Evolutionary conservation across 2,329 filamentous ascomycete species (phyloP), one percentile per base, ranked within the genome.

Genomic region (Colletotrichum filicis): DNA sequence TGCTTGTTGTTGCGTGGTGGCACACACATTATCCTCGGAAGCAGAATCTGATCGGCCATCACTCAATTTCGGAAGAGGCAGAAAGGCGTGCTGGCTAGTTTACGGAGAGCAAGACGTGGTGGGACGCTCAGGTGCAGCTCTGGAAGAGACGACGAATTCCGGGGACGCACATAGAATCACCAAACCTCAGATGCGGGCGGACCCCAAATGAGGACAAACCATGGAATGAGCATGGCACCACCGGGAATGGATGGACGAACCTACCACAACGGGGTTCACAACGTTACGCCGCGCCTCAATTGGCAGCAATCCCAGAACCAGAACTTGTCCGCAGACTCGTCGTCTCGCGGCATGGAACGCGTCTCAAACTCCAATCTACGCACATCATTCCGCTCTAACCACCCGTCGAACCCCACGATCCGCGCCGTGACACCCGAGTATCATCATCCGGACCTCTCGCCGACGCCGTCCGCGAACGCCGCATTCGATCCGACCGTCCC

Each of bases 371-470:
- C 79, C 64, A 83, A 80, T 74, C 74, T 83, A 57, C 78, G 81
- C 64, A 80, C 83, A 57, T 77, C 80, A 66, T 82, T 81, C 74
- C 78, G 81, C 67, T 74, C 79, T 68, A 79, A 77, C 59, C 69
- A 79, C 63, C 76, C 76, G 65, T 74, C 78, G 66, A 82, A 84
- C 76, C 78, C 80, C 75, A 89, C 88, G 58, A 89, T 92, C 78
- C 90, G 92, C 75, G 85, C 91, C 69, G 91, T 93, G 75, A 93
- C 92, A 74, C 92, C 92, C 76, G 92, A 94, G 56, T 83, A 72
- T 35, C 63, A 73, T 57, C 73, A 70, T 30, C 61, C 66, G 57
- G 64, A 66, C 22, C 37, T 58, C 30, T 73, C 71, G 12, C 73
- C 71, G 30, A 57, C 57, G 5, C 42, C 55, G 57, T 30, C 71